Evolutionary conservation across 192 early-diverging fungal genomes (phyloP).

Genomic region (Mortierella antarctica): DNA sequence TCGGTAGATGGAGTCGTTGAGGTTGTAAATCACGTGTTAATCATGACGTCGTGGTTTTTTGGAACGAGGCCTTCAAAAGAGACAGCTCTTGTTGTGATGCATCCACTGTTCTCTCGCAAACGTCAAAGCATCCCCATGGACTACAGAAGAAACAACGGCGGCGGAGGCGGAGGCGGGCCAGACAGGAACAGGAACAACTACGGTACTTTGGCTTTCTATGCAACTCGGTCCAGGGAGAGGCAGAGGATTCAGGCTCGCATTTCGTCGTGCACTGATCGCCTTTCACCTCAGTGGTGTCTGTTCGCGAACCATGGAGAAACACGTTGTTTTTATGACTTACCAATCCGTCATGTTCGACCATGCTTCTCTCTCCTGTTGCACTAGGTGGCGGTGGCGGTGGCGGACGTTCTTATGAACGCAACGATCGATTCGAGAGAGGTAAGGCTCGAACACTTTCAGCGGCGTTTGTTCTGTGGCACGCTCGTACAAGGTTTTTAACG

Average conservation of each 20-base stretch:
- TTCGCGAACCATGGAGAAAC: background rate
- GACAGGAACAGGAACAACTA: slow-evolving; percentile 38
- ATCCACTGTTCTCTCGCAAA: too few species aligned
- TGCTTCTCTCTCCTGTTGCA: background rate
- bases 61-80: too few species aligned
- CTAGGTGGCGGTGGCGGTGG: slow-evolving; percentile 20
- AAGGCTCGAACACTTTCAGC: background rate
- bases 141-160: slow-evolving; percentile 35
- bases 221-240: too few species aligned
- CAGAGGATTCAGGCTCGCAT: too few species aligned
- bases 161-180: slow-evolving; percentile 39
- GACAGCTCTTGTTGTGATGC: too few species aligned
- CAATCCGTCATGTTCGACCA: too few species aligned
- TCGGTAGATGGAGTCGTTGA: too few species aligned
- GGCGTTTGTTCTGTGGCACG: background rate
- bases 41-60: too few species aligned
- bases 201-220: background rate
- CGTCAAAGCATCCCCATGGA: slow-evolving; percentile 15
- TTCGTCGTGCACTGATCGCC: too few species aligned
- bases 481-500: background rate
- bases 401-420: slow-evolving; percentile 27
- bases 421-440: slow-evolving; percentile 24
- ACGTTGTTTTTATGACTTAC: too few species aligned
- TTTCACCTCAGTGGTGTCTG: background rate
- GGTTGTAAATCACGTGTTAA: too few species aligned